A percentile compares a stretch with the other conserved stretches of the same genome.
These are phyloP conservation scores for Jatropha multifida DNA, from an alignment of 441 rosid species.

Conservation along the genomic window DNA sequence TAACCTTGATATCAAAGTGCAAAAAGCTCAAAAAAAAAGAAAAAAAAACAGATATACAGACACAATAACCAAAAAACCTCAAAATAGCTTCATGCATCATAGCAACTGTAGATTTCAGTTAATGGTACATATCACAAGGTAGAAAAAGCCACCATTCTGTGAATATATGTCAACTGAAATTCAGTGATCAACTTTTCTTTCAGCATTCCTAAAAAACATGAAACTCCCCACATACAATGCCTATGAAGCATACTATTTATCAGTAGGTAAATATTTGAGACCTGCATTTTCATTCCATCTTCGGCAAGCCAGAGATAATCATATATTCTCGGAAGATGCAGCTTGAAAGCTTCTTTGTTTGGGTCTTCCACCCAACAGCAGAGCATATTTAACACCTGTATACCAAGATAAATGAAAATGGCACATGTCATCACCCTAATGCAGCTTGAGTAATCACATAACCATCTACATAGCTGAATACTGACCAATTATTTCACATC, in stretches of 20 bases:
- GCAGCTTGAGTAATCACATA: slow-evolving; percentile 13
- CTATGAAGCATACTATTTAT: neutral
- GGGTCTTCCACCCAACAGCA: slow-evolving; percentile 99
- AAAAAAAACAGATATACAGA: no score
- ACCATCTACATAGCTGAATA: neutral
- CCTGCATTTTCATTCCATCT: slow-evolving; percentile 99
- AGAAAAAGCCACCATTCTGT: neutral
- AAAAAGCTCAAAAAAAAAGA: neutral
- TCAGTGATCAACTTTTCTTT: neutral
- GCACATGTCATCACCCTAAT: neutral
- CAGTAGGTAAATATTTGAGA: slow-evolving; percentile 17
- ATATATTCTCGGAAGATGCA: slow-evolving; percentile 81
- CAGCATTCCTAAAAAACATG: neutral
- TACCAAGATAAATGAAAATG: slow-evolving; percentile 18
- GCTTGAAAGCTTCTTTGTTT: slow-evolving; percentile 87
- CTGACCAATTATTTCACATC: neutral
- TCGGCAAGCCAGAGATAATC: slow-evolving; percentile 96
- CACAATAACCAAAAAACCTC: neutral
- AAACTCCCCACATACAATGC: slow-evolving; percentile 1
- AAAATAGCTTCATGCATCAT: neutral
- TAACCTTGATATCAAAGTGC: neutral
- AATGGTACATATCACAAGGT: neutral
- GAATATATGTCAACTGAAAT: neutral
- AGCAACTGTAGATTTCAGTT: neutral
- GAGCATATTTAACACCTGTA: slow-evolving; percentile 93